Evolutionary conservation across 192 early-diverging fungal species (phyloP).

Genomic region (Mortierella antarctica): DNA sequence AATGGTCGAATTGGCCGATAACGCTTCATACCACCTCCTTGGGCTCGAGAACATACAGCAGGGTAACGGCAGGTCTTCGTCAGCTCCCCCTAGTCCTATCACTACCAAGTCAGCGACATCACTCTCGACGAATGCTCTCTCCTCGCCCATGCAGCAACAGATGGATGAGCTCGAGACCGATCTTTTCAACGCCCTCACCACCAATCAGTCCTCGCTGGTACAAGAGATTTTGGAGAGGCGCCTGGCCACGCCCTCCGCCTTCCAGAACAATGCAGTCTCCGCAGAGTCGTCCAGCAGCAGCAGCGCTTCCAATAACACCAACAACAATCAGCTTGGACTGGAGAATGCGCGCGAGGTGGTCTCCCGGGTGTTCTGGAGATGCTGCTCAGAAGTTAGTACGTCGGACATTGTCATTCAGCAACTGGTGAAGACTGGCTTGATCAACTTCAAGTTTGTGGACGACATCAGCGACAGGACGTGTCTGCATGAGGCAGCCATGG

Average conservation of each 20-base stretch:
- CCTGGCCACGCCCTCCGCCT: conserved; percentile 53
- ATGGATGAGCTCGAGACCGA: conserved; percentile 72
- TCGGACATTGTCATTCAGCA: conserved; percentile 65
- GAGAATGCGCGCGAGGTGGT: conserved; percentile 69
- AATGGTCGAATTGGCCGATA: conserved; percentile 90
- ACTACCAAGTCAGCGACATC: conserved; percentile 33
- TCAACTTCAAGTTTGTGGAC: conserved; percentile 87
- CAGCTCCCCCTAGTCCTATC: conserved; percentile 43
- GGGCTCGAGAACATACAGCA: conserved; percentile 80
- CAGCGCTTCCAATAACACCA: conserved; percentile 17
- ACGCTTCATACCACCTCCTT: conserved; percentile 77
- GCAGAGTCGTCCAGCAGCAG: conserved; percentile 30
- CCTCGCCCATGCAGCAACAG: conserved; percentile 51
- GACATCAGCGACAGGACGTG: conserved; percentile 94
- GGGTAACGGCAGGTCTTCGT: conserved; percentile 46
- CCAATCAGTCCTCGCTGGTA: conserved; percentile 54
- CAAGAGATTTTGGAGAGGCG: conserved; percentile 66
- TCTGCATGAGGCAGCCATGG: conserved; percentile 90
- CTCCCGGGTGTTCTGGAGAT: conserved; percentile 80
- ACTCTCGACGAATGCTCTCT: conserved; percentile 17
- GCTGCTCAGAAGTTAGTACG: conserved; percentile 64
- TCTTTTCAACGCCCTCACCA: conserved; percentile 64
- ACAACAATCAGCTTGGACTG: conserved; percentile 40
- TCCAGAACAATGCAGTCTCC: conserved; percentile 35
- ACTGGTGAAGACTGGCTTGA: conserved; percentile 71